Conservation (phyloP, 129 eudicot species). For the Artemisia tridentata region DNA sequence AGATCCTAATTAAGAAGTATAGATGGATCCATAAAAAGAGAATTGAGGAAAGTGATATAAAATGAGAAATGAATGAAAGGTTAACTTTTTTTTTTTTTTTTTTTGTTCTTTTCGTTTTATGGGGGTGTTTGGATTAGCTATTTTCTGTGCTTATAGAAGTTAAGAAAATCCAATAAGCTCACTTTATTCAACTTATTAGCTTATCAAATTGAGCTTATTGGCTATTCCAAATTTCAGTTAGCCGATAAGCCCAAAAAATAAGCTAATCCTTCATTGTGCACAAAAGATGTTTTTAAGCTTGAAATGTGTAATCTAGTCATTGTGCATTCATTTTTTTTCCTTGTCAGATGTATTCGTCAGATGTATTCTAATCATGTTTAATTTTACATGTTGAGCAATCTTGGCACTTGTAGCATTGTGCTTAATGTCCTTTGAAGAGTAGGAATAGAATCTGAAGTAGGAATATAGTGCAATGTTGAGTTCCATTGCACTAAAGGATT, state of each 20-base stretch:
- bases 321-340: constrained; percentile 3
- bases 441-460: too few relatives aligned
- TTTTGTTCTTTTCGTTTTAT: too few relatives aligned
- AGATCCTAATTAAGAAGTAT: neutral
- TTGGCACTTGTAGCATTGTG: constrained; percentile 1
- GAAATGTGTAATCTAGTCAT: neutral
- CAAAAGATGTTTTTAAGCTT: constrained; percentile 6
- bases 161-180: too few relatives aligned
- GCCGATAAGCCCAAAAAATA: too few relatives aligned
- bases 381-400: constrained; percentile 1
- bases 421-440: neutral
- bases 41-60: constrained; percentile 2
- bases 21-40: neutral
- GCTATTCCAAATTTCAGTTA: too few relatives aligned
- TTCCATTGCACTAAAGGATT: neutral
- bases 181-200: too few relatives aligned
- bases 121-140: too few relatives aligned
- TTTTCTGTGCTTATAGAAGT: too few relatives aligned
- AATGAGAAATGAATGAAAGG: neutral
- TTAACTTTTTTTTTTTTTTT: neutral
- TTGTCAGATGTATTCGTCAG: too few relatives aligned
- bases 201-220: too few relatives aligned
- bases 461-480: neutral
- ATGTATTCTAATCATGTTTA: neutral
- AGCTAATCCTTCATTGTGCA: neutral